Evolutionary conservation across 1,139 yeast genomes (phyloP), one percentile per base, ranked within the genome.

Genomic region (Saccharomyces hybrid): DNA sequence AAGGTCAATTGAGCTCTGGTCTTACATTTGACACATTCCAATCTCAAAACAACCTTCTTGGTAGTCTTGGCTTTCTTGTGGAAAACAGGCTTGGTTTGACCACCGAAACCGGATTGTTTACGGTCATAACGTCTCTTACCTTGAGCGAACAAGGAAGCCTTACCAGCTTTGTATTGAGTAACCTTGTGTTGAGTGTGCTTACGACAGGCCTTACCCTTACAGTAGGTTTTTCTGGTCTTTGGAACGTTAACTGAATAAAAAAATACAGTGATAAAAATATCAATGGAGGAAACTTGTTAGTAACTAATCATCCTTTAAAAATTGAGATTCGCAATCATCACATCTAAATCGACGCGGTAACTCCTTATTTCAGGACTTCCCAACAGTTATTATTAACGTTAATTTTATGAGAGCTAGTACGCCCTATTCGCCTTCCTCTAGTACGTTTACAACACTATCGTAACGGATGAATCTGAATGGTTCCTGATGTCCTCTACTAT

Each of bases 91-190:
- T 90, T 93, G 82, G 99, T 93, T 84, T 93, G 99, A 88, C 99
- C 99, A 88, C 99, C 99, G 82, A 84, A 93, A 89, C 99, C 99
- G 75, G 88, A 78, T 84, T 93, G 99, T 83, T 93, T 93, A 81
- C 99, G 96, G 95, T 95, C 99, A 83, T 93, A 93, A 84, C 99
- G 91, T 86, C 99, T 89, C 91, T 95, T 95, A 86, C 99, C 99
- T 83, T 93, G 98, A 72, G 98, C 97, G 77, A 84, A 90, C 75
- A 91, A 86, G 68, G 98, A 91, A 77, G 98, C 98, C 84, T 93
- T 93, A 82, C 99, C 99, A 76, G 98, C 97, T 81, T 93, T 93
- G 95, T 93, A 95, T 84, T 93, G 99, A 79, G 99, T 91, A 75
- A 93, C 99, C 86, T 93, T 93, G 96, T 93, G 99, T 82, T 90